Evolutionary conservation across 805 yeast species (phyloP), one percentile per base, ranked within the genome.

Genomic region (Lachancea kluyveri): DNA sequence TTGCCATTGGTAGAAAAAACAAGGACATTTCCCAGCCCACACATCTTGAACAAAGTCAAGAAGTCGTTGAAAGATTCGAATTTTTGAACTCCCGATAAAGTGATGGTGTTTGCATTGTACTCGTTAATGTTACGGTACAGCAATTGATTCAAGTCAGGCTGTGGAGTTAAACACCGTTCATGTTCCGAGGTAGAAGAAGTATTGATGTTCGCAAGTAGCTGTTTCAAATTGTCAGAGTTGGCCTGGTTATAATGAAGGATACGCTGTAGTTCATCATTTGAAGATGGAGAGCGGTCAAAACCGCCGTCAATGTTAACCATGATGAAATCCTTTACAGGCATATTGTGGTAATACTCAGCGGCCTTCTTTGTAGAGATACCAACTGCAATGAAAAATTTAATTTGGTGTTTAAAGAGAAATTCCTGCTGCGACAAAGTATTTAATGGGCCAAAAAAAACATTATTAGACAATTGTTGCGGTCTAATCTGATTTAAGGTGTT

Each of bases 401-500:
- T 62, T 38, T 66, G 65, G 34, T 64, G 52, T n/a, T 49, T 42
- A 12, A 37, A 32, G 7, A 71, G 41, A 31, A 65, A 62, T 6
- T 52, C 56, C 6, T 45, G 42, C 43, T 67, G 64, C 1, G 62
- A 54, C n/a, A 67, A 46, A 1, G 65, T 56, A 30, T 65, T 54
- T 33, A 67, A 40, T 2, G 76, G 72, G 2, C 77, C 76, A 18
- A 71, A 53, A 57, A 65, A 68, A 3, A 70, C 48, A 26, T 59
- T 52, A 12, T 59, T 58, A 7, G 62, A 49, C 11, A 71, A 36
- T 36, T 54, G 57, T 44, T 69, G 74, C 3, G 74, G 68, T 22
- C 51, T 33, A 23, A 55, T 46, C n/a, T 62, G 49, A 21, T 35
- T 33, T 21, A 29, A 26, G 26, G 37, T 36, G 23, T 34, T 35